phyloP scores from a whole-genome alignment of 176 grass and related monocot genomes.

The Bothriochloa decipiens region DNA sequence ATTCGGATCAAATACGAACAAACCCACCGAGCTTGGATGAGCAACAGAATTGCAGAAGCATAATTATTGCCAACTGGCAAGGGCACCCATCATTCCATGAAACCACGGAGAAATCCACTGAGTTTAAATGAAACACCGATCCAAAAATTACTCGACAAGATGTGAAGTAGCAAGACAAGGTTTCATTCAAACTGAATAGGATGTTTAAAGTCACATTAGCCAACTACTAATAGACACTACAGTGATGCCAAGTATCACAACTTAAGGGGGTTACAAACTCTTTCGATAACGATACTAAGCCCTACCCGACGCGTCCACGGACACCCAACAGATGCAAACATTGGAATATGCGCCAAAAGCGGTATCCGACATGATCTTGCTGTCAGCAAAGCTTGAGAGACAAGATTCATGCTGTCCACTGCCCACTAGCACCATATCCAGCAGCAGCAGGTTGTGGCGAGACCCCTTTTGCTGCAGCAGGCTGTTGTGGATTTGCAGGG shows the following conservation, averaged over 20 bases:
- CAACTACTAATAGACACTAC: constrained; percentile 24
- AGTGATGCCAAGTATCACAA: constrained; percentile 17
- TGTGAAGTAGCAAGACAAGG: not conserved
- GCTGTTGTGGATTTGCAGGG: constrained; percentile 48
- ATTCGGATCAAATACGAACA: too few relatives aligned
- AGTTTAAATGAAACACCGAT: too few relatives aligned
- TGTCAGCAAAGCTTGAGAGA: constrained; percentile 13
- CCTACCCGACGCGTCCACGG: not conserved
- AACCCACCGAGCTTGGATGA: too few relatives aligned
- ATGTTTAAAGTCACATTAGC: not conserved
- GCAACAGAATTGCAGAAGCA: too few relatives aligned
- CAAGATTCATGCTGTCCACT: constrained; percentile 48
- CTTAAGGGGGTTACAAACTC: not conserved
- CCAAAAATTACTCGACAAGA: not conserved
- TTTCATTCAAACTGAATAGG: constrained; percentile 9
- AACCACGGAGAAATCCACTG: too few relatives aligned
- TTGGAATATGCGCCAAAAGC: not conserved
- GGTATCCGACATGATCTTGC: not conserved
- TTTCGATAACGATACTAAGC: not conserved
- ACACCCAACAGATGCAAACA: constrained; percentile 14
- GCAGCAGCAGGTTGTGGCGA: constrained; percentile 55
- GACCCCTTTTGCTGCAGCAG: constrained; percentile 44
- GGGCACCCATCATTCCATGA: not conserved
- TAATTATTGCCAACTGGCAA: too few relatives aligned
- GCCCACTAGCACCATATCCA: constrained; percentile 48